Evolutionary conservation across 768 basidiomycete genomes (phyloP), one percentile per base, ranked within the genome.

Genomic region (Suillus subluteus): DNA sequence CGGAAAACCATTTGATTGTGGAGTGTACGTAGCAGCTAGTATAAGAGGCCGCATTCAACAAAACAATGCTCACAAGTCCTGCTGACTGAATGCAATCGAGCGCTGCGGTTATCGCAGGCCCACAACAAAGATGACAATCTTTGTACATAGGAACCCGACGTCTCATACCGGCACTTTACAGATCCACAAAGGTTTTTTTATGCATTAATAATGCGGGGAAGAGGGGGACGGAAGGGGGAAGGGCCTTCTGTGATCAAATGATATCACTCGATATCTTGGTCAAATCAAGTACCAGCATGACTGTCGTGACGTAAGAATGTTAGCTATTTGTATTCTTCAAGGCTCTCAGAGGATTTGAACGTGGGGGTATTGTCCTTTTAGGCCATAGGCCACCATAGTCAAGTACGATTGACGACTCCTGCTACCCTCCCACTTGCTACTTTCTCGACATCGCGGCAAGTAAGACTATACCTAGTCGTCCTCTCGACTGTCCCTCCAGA

Each of bases 371-470:
- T 12, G 12, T 41, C 58, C 16, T 4, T 41, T 18, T 30, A 18
- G 11, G 38, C 26, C 23, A 16, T 13, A 58, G 23, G 38, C 8
- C n/a, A 23, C 37, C 23, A 11, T 13, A 43, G 59, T 61, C 59
- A 32, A 43, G 40, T 59, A 6, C 40, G 59, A 3, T 12, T 61
- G 59, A 43, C 18, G 41, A 43, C 26, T 21, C 59, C 26, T 30
- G n/a, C 18, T 2, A 43, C 40, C 59, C 23, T 64, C 35, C 59
- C 56, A 46, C 62, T 37, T 21, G 63, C 66, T 30, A 94, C 89
- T 72, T 86, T 91, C 64, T 83, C 84, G 3, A 96, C 91, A 73
- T 92, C 91, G 62, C 95, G 84, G 74, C 92, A 97, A 2, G 96
- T 97, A 73, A 97, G 76, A 78, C 94, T 97, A 63, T 92, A 88